Base-by-base conservation (phyloP, 352 stramenopile genomes). In the Pythium grandisporangium region DNA sequence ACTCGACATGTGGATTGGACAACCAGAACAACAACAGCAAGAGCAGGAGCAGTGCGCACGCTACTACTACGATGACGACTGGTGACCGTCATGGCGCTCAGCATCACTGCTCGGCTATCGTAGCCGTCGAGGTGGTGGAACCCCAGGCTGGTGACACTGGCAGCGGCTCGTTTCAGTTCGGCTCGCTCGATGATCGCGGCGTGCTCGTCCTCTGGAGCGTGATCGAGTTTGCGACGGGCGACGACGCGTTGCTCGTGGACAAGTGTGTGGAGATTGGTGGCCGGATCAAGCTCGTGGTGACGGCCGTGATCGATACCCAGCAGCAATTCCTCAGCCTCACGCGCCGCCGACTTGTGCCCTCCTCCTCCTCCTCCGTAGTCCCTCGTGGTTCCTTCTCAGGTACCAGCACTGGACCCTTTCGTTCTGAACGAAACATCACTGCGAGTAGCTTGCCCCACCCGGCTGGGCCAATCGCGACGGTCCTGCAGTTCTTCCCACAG, bases 141-240 rank as follows among this genome's bases (percentile, higher is more conserved):
- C 37, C 50, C 11, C 44, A 24, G 30, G 41, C 39, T 39, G 32
- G 16, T 19, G 26, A 14, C 21, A 45, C 13, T 10, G 32, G 6
- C 25, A 23, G 47, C 29, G 58, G 59, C 25, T 61, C 58, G 3
- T 84, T 87, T 41, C 75, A 88, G 42, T 79, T 88, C 41, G 69
- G 58, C 1, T 85, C 74, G 3, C 72, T 87, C 47, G 74, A 87
- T 22, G 69, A 87, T 36, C 74, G 74, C 7, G 74, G 74, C 0
- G 38, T 84, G 16, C 44, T 87, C 8, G 63, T 87, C 17, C 62
- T 87, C 24, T 87, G 74, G 74, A 84, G 74, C 16, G 42, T 84
- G n/a, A 64, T 87, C 24, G 70, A 82, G 23, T 70, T 73, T 6
- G 55, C 68, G 10, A 36, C 52, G 0, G 57, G 49, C 5, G 63